Percentiles rank a stretch among this genome's conserved stretches.
phyloP scores from a whole-genome alignment of 495 filamentous ascomycete species.

The Melanomma pulvis-pyrius region DNA sequence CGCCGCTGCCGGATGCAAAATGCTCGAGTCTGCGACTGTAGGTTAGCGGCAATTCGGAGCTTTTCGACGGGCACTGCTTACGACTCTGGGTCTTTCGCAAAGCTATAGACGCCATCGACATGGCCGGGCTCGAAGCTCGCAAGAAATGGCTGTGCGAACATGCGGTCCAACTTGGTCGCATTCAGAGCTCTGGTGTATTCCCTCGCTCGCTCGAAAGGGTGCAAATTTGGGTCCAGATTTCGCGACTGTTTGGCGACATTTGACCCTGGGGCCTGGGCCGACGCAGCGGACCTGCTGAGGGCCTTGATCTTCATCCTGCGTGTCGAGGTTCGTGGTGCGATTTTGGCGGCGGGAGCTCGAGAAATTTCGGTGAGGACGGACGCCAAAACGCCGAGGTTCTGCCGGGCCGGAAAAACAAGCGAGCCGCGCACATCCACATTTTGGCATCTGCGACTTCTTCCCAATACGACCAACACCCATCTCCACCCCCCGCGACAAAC shows the following conservation, averaged over 20 bases:
- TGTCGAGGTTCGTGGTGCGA: not conserved
- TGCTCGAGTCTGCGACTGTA: constrained; percentile 36
- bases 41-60: not conserved
- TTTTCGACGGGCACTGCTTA: not conserved
- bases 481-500: constrained; percentile 20
- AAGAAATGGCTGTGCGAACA: constrained; percentile 94
- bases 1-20: constrained; percentile 48
- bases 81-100: constrained; percentile 49
- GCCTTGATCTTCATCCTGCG: constrained; percentile 82
- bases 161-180: constrained; percentile 90
- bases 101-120: constrained; percentile 77
- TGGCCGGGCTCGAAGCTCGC: constrained; percentile 86
- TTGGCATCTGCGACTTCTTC: constrained; percentile 5
- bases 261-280: constrained; percentile 78
- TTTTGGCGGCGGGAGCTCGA: constrained; percentile 36
- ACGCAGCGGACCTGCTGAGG: constrained; percentile 73
- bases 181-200: constrained; percentile 90
- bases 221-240: constrained; percentile 88
- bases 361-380: constrained; percentile 6
- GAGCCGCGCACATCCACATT: constrained; percentile 22
- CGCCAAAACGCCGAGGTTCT: constrained; percentile 10
- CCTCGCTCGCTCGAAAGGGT: constrained; percentile 92
- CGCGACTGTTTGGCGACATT: constrained; percentile 72
- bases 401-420: constrained; percentile 5
- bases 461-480: constrained; percentile 10